Evolutionary conservation across 768 basidiomycete species (phyloP).

Genomic region (Amanita muscaria): DNA sequence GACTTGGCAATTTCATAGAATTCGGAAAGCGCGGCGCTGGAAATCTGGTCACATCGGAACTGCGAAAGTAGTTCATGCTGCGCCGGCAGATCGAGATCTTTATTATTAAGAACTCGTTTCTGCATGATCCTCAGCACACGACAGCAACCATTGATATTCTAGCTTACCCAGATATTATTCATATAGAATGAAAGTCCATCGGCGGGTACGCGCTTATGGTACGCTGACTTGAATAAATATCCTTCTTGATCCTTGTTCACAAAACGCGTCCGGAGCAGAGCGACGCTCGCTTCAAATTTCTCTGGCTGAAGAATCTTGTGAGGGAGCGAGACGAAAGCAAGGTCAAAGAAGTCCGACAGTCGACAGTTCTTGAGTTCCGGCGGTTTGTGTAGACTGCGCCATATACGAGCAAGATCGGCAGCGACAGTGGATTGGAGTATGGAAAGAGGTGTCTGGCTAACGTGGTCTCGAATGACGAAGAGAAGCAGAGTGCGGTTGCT

Average conservation of each 20-base stretch:
- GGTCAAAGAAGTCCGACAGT: conserved; percentile 92
- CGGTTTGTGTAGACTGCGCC: conserved; percentile 89
- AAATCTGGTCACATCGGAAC: conserved; percentile 98
- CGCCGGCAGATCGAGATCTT: conserved; percentile 94
- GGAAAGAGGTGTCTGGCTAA: conserved; percentile 82
- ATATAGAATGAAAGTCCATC: conserved; percentile 97
- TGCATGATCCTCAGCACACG: conserved; percentile 22
- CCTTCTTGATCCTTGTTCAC: conserved; percentile 54
- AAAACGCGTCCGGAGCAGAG: conserved; percentile 68
- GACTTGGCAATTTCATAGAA: conserved; percentile 81
- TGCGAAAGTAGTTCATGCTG: conserved; percentile 97
- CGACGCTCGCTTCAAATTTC: conserved; percentile 78
- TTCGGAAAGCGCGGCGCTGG: conserved; percentile 64
- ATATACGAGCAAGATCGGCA: conserved; percentile 82
- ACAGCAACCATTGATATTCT: background rate
- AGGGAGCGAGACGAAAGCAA: conserved; percentile 85
- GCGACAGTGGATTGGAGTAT: conserved; percentile 86
- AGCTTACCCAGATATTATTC: conserved; percentile 92
- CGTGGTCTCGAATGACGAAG: conserved; percentile 97
- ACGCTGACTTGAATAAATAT: conserved; percentile 84
- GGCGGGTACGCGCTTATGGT: conserved; percentile 98
- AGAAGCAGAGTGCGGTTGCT: conserved; percentile 88
- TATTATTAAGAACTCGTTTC: conserved; percentile 97
- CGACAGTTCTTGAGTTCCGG: conserved; percentile 65
- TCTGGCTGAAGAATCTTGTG: conserved; percentile 92